Evolutionary conservation across 2,329 filamentous ascomycete species (phyloP), one percentile per base, ranked within the genome.

Genomic region (Mycogone perniciosa): DNA sequence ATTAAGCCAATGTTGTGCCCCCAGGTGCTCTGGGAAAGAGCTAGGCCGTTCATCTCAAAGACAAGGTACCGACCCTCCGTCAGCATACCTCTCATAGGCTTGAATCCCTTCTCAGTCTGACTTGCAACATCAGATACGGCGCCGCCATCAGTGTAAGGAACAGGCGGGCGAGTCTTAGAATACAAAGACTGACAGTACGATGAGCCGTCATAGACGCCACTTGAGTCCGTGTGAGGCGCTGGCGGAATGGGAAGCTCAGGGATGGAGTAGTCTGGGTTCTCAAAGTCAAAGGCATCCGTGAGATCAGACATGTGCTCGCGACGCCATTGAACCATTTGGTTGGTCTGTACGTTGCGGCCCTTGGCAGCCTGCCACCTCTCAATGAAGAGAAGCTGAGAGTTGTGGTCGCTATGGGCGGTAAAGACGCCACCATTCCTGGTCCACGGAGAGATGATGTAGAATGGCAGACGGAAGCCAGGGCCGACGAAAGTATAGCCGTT

Each of bases 401-500:
- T 78, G 60, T 80, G 77, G 57, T 80, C 77, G 5, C 72, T 68
- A 40, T 75, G 74, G 58, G 80, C 76, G 1, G 75, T 77, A 54
- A 76, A 79, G 2, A 80, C 75, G 26, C 75, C 71, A 7, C 72
- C 74, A 8, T 74, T 74, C 10, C 76, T 73, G 0, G 76, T 80
- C 70, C 74, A 80, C 0, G 77, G 77, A 0, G 77, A 80, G 49
- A 80, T 68, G 60, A 80, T 77, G 56, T 76, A 75, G 53, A 80
- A 76, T 0, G 77, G 77, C 2, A 80, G 65, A 6, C 77, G 75
- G 58, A 77, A 73, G 30, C 67, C 67, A 9, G 58, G 62, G 5
- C 62, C 62, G 8, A 62, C 57, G 46, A 61, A 67, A 1, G 64
- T 67, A 47, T 63, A 57, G 34, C 73, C 73, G 31, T 72, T 70